These are phyloP conservation scores for Rhizopogon vinicolor DNA, from an alignment of 768 basidiomycete genomes.

Conservation along the genomic window DNA sequence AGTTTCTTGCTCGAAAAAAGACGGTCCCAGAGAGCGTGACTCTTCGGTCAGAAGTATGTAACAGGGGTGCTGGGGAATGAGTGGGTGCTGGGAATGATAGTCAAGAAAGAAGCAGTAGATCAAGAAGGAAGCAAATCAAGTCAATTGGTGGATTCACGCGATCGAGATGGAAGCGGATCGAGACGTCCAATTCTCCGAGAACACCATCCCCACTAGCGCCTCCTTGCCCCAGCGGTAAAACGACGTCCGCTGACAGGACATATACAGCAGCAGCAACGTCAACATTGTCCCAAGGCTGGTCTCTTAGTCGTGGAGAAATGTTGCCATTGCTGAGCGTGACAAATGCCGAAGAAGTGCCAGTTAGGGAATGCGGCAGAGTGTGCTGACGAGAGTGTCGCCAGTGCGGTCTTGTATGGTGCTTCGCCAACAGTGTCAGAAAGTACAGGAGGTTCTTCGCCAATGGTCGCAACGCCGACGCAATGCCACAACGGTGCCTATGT, in stretches of 20 bases:
- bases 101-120: too few species aligned
- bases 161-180: too few species aligned
- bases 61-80: too few species aligned
- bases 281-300: background rate
- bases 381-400: slow-evolving; percentile 4
- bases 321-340: slow-evolving; percentile 23
- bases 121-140: too few species aligned
- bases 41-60: too few species aligned
- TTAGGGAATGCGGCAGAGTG: background rate
- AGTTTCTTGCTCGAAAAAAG: too few species aligned
- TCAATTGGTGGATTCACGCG: too few species aligned
- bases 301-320: slow-evolving; percentile 24
- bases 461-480: background rate
- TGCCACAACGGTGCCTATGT: background rate
- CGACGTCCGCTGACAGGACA: background rate
- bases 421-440: slow-evolving; percentile 7
- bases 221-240: background rate
- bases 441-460: slow-evolving; percentile 7
- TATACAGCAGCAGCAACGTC: slow-evolving; percentile 1
- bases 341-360: slow-evolving; percentile 11
- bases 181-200: slow-evolving; percentile 1
- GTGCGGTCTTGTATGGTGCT: slow-evolving; percentile 7
- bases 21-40: too few species aligned
- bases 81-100: too few species aligned
- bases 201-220: background rate